Evolutionary conservation across 257 asterid species (phyloP).

Genomic region (Anisodus tanguticus): DNA sequence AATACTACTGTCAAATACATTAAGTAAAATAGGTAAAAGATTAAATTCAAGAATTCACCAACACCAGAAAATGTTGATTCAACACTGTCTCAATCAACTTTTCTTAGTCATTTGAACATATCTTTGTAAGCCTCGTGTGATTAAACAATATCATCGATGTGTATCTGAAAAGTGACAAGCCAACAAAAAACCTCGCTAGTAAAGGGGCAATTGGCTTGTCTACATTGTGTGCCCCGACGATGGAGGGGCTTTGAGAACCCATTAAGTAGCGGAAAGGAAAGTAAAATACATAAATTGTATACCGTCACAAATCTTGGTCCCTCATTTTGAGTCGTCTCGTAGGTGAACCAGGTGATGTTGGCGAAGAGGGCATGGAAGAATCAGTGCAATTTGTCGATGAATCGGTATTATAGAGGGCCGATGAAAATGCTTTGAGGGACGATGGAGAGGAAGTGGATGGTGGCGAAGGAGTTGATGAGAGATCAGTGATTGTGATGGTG

Average conservation of each 20-base stretch:
- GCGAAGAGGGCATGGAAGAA: slow-evolving; percentile 47
- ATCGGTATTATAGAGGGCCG: slow-evolving; percentile 2
- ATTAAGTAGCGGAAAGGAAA: slow-evolving; percentile 1
- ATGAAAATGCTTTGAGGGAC: slow-evolving; percentile 32
- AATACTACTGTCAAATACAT: not conserved
- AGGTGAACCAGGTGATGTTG: slow-evolving; percentile 39
- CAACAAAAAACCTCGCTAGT: slow-evolving; percentile 43
- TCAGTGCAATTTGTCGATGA: slow-evolving; percentile 27
- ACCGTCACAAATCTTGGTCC: slow-evolving; percentile 28
- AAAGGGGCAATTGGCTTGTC: slow-evolving; percentile 33
- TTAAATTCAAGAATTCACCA: not conserved
- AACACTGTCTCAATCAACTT: no score
- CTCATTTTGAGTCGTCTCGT: slow-evolving; percentile 50
- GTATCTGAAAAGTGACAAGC: slow-evolving; percentile 45
- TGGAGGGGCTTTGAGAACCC: not conserved
- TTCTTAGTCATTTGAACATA: slow-evolving; percentile 2
- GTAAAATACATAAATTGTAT: not conserved
- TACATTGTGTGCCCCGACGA: not conserved
- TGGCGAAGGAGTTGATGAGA: slow-evolving; percentile 38
- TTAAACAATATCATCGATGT: slow-evolving; percentile 17
- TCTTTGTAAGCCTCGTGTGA: slow-evolving; percentile 12
- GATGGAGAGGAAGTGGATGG: slow-evolving; percentile 37
- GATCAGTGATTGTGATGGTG: slow-evolving; percentile 45
- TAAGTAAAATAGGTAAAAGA: slow-evolving; percentile 2
- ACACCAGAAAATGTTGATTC: slow-evolving; percentile 9